Base-by-base conservation (phyloP, 2,329 filamentous ascomycete species). In the Aureobasidium sp. region DNA sequence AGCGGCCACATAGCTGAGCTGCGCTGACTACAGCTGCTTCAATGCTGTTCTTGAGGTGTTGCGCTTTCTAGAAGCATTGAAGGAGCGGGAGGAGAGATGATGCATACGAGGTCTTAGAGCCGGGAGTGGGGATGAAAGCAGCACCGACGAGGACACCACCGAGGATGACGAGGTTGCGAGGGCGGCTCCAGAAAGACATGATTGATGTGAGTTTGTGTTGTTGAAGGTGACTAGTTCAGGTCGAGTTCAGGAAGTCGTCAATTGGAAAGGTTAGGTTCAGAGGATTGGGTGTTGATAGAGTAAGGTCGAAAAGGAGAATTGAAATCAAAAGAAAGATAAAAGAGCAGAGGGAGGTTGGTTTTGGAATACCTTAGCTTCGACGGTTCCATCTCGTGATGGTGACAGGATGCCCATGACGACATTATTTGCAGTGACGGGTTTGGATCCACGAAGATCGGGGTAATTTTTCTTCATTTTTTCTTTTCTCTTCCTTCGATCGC, bases 161-260 rank as follows among this genome's bases (percentile, higher is more conserved):
- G 20, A 64, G 67, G 52, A 72, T 68, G 61, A 67, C 66, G 37
- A 72, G 56, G 64, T 73, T 73, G 39, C 70, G 68, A 29, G 69
- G 67, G 61, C 65, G 67, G 41, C 70, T 63, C 55, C 51, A 68
- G 63, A 65, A 63, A 61, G 61, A 62, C 64, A 64, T 64, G 55
- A 5, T 56, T 36, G 36, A 41, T 52, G 48, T 53, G 27, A 15
- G n/a, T 29, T 12, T 32, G 36, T 1, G 6, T 12, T 26, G n/a
- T 17, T 8, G 39, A 34, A 13, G 8, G 8, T n/a, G 41, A 47
- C 44, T 12, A 47, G n/a, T n/a, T 26, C n/a, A 37, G 7, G 26
- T 32, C 9, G 27, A 2, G 13, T 26, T 20, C 12, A 5, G n/a
- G 8, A 20, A 46, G 4, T 9, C 37, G 27, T 58, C 42, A 58